These are phyloP conservation scores for Trichoderma sp. DNA, from an alignment of 2,329 filamentous ascomycete species.

Conservation along the genomic window DNA sequence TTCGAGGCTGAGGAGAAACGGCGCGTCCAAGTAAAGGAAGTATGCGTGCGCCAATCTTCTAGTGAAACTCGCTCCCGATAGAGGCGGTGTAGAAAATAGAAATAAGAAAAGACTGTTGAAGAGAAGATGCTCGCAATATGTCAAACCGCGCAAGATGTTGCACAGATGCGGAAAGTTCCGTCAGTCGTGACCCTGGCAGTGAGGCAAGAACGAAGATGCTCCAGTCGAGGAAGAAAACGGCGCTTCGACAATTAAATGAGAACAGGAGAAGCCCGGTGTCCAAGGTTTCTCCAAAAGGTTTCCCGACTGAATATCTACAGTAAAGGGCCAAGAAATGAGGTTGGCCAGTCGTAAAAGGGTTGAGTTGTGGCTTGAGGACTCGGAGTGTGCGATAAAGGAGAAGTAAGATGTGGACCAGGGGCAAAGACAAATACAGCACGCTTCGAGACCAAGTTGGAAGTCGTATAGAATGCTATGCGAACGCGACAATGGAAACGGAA, in stretches of 20 bases:
- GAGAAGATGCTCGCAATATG: background rate
- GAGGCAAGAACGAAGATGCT: background rate
- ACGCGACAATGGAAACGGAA: background rate
- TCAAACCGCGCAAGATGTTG: background rate
- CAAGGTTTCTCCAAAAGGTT: background rate
- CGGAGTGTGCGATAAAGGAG: background rate
- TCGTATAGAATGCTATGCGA: background rate
- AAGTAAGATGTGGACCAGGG: background rate
- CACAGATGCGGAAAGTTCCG: background rate
- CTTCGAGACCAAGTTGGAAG: background rate
- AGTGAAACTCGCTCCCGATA: background rate
- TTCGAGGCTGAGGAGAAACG: background rate
- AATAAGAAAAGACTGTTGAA: background rate
- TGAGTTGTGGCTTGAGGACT: background rate
- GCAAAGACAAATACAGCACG: background rate
- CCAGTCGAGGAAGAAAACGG: background rate
- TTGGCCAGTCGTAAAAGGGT: background rate
- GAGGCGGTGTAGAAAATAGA: background rate
- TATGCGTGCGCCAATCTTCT: background rate
- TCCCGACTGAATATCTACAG: background rate
- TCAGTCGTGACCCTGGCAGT: background rate
- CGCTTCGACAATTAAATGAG: background rate
- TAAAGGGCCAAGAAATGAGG: background rate
- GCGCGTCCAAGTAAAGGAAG: background rate
- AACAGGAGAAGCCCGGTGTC: background rate